These are phyloP conservation scores for Pyricularia grisea DNA, from an alignment of 2,329 filamentous ascomycete species.

Conservation along the genomic window DNA sequence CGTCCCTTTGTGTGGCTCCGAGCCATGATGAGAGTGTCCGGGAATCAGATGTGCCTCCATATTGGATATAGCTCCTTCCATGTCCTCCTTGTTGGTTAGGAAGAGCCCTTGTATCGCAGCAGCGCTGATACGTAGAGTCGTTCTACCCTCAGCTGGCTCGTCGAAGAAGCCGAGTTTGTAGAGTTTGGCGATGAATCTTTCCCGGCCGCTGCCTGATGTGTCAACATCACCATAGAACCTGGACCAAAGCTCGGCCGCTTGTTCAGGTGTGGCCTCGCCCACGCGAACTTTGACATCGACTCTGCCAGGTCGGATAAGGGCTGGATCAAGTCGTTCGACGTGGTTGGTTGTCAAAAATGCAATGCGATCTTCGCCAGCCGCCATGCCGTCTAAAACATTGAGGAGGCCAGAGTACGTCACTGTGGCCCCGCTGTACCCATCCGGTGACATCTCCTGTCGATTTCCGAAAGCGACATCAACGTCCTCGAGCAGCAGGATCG, in stretches of 20 bases:
- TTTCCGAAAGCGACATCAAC: constrained; percentile 87
- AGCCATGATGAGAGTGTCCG: not conserved
- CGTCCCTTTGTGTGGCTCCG: not conserved
- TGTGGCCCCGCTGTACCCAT: constrained; percentile 79
- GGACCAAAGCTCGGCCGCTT: constrained; percentile 84
- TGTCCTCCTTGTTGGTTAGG: constrained; percentile 86
- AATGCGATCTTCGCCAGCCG: constrained; percentile 87
- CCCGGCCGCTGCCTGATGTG: constrained; percentile 46
- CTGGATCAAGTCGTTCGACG: constrained; percentile 79
- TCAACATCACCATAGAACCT: constrained; percentile 88
- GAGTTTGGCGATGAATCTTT: constrained; percentile 62
- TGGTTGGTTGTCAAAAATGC: constrained; percentile 94
- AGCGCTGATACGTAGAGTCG: constrained; percentile 57
- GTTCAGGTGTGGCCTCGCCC: constrained; percentile 76
- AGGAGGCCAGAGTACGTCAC: constrained; percentile 91
- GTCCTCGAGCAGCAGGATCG: constrained; percentile 77
- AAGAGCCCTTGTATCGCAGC: constrained; percentile 92
- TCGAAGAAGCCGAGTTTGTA: constrained; percentile 62
- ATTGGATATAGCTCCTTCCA: constrained; percentile 71
- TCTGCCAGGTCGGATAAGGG: constrained; percentile 79
- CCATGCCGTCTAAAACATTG: constrained; percentile 82
- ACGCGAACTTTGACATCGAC: constrained; percentile 91
- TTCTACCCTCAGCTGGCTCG: constrained; percentile 26
- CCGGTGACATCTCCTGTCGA: constrained; percentile 62
- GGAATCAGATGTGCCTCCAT: constrained; percentile 4